A percentile compares a stretch with the other conserved stretches of the same genome.
Conservation (phyloP, 768 basidiomycete genomes). For the Suillus subaureus region DNA sequence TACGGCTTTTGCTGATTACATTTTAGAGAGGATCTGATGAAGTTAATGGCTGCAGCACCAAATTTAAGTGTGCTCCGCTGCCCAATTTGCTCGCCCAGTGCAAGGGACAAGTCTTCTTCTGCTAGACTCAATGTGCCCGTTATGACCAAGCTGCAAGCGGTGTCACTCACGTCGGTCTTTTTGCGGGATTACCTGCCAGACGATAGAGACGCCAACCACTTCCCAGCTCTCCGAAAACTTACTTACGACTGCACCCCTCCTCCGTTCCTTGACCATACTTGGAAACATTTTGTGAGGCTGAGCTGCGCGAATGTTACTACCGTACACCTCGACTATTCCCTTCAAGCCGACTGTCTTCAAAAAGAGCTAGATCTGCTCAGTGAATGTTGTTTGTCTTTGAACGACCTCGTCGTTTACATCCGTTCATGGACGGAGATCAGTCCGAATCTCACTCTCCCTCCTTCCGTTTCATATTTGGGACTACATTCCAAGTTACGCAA, state of each 20-base stretch:
- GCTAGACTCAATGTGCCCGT: slow-evolving; percentile 25
- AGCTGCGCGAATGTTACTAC: slow-evolving; percentile 30
- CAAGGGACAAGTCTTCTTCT: slow-evolving; percentile 22
- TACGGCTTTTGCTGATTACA: neutral
- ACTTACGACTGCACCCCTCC: slow-evolving; percentile 35
- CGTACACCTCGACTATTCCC: slow-evolving; percentile 30
- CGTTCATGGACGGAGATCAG: slow-evolving; percentile 27
- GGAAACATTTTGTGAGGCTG: slow-evolving; percentile 28
- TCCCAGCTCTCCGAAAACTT: slow-evolving; percentile 33
- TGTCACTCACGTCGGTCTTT: slow-evolving; percentile 30
- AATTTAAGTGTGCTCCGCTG: slow-evolving; percentile 32
- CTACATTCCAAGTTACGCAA: slow-evolving; percentile 23
- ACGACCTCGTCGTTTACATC: slow-evolving; percentile 29
- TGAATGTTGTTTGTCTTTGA: slow-evolving; percentile 25
- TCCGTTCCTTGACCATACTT: slow-evolving; percentile 29
- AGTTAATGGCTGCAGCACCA: slow-evolving; percentile 24
- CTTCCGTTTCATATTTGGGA: slow-evolving; percentile 26
- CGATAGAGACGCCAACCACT: slow-evolving; percentile 27
- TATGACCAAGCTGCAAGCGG: slow-evolving; percentile 29
- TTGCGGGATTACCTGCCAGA: slow-evolving; percentile 32
- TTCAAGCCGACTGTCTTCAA: slow-evolving; percentile 25
- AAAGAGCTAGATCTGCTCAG: slow-evolving; percentile 27
- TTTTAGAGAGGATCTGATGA: slow-evolving; percentile 31
- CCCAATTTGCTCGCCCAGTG: slow-evolving; percentile 29
- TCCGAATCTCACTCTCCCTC: slow-evolving; percentile 23